Conservation (phyloP, 768 basidiomycete species). For the Mycena pura region DNA sequence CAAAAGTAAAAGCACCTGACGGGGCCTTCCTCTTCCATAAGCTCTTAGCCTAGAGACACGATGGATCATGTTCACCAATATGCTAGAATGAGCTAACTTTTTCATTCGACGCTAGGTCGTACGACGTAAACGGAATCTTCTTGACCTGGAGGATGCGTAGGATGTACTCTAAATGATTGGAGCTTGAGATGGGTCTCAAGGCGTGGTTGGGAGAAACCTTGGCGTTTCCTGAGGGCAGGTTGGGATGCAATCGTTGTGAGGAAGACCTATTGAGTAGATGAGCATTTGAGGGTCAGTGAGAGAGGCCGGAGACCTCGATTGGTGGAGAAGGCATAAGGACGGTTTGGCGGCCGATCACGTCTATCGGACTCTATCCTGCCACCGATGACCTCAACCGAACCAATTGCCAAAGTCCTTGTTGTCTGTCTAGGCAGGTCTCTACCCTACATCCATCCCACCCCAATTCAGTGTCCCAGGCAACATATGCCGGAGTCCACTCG, state of each 20-base stretch:
- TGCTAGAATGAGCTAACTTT: no score
- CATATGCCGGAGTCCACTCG: slow-evolving; percentile 92
- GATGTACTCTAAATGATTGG: slow-evolving; percentile 67
- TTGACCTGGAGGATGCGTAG: slow-evolving; percentile 82
- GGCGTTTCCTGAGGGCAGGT: slow-evolving; percentile 75
- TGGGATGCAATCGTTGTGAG: slow-evolving; percentile 86
- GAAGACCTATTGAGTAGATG: no score
- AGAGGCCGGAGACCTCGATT: slow-evolving; percentile 50
- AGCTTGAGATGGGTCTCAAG: background rate
- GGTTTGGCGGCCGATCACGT: slow-evolving; percentile 6
- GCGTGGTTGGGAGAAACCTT: slow-evolving; percentile 54
- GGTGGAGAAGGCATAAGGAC: slow-evolving; percentile 89
- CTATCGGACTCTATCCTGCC: slow-evolving; percentile 9
- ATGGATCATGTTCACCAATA: no score
- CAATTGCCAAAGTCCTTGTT: slow-evolving; percentile 63
- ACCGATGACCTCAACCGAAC: slow-evolving; percentile 34
- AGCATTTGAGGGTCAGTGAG: no score
- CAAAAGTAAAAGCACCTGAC: slow-evolving; percentile 46
- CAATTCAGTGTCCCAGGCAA: slow-evolving; percentile 54
- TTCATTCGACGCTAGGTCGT: slow-evolving; percentile 86
- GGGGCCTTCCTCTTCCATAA: slow-evolving; percentile 87
- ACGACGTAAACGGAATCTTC: slow-evolving; percentile 82
- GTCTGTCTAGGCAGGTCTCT: slow-evolving; percentile 65
- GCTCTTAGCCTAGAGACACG: slow-evolving; percentile 69
- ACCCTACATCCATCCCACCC: background rate